Evolutionary conservation across 345 rosid genomes (phyloP).

Genomic region (Tarenaya hassleriana): DNA sequence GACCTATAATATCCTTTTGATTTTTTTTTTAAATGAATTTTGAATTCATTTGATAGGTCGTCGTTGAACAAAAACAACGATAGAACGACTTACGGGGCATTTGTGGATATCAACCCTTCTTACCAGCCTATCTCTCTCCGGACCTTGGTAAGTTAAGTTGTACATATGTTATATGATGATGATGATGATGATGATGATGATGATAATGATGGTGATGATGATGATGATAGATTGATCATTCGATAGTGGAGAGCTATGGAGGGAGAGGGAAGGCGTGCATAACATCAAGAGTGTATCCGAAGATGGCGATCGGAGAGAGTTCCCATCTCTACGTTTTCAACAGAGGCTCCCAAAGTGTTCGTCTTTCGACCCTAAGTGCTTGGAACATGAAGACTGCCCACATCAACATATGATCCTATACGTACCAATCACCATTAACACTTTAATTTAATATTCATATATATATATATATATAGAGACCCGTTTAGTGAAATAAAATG

Average conservation of each 20-base stretch:
- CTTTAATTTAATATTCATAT: neutral
- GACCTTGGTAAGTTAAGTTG: conserved; percentile 30
- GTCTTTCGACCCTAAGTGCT: conserved; percentile 28
- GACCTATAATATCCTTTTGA: no score
- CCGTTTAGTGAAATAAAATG: conserved; percentile 1
- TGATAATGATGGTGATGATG: conserved; percentile 36
- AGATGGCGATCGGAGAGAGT: conserved; percentile 23
- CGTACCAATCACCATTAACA: conserved; percentile 31
- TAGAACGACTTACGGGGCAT: conserved; percentile 49
- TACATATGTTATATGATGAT: neutral
- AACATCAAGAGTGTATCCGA: conserved; percentile 42
- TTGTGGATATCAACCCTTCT: conserved; percentile 38
- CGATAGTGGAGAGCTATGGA: conserved; percentile 42
- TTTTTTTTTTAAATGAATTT: conserved; percentile 12
- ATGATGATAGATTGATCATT: conserved; percentile 46
- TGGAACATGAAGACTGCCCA: conserved; percentile 37
- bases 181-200: neutral
- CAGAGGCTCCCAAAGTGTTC: conserved; percentile 33
- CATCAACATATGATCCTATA: neutral
- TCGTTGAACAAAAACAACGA: conserved; percentile 38
- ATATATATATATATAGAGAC: no score
- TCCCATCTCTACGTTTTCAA: conserved; percentile 32
- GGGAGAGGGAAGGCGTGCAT: conserved; percentile 39
- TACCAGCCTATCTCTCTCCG: conserved; percentile 35
- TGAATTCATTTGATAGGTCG: conserved; percentile 32